These are phyloP conservation scores for Plasmodium sp. DNA, from an alignment of 169 alveolate genomes.

Conservation along the genomic window DNA sequence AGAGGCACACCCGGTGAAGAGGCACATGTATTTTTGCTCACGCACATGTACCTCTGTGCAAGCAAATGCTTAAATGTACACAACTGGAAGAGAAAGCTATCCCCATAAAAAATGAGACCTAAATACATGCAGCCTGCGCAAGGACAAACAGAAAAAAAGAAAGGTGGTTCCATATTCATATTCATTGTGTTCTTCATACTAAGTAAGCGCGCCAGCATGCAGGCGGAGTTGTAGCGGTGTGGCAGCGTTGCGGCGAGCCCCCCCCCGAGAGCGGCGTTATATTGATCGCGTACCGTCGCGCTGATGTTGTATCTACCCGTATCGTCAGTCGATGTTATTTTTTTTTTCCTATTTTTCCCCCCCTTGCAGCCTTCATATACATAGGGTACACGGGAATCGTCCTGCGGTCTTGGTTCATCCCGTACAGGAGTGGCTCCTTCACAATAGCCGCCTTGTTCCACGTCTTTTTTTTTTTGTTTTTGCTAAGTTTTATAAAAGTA, in stretches of 20 bases:
- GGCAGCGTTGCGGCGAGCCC: not conserved
- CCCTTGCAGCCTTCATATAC: slow-evolving; percentile 56
- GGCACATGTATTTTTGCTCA: not conserved
- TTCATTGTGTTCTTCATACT: slow-evolving; percentile 54
- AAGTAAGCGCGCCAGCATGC: slow-evolving; percentile 15
- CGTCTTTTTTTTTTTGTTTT: slow-evolving; percentile 51
- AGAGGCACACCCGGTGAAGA: not conserved
- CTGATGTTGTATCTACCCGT: not conserved
- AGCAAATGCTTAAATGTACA: not conserved
- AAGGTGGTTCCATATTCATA: slow-evolving; percentile 47
- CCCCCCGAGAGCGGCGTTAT: not conserved
- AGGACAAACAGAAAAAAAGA: slow-evolving; percentile 55
- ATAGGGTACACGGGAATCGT: slow-evolving; percentile 63
- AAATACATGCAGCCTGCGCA: slow-evolving; percentile 51
- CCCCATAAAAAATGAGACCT: slow-evolving; percentile 53
- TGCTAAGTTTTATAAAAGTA: slow-evolving; percentile 70
- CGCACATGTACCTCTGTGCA: not conserved
- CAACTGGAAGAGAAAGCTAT: not conserved
- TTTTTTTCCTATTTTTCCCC: not conserved
- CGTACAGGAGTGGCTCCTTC: slow-evolving; percentile 65
- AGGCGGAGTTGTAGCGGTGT: not conserved
- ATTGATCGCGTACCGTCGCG: not conserved
- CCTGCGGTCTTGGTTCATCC: slow-evolving; percentile 57
- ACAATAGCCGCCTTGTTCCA: slow-evolving; percentile 61
- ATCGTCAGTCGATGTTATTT: not conserved